Conservation (phyloP, 179 eudicot genomes). For the Beta lomatogona region DNA sequence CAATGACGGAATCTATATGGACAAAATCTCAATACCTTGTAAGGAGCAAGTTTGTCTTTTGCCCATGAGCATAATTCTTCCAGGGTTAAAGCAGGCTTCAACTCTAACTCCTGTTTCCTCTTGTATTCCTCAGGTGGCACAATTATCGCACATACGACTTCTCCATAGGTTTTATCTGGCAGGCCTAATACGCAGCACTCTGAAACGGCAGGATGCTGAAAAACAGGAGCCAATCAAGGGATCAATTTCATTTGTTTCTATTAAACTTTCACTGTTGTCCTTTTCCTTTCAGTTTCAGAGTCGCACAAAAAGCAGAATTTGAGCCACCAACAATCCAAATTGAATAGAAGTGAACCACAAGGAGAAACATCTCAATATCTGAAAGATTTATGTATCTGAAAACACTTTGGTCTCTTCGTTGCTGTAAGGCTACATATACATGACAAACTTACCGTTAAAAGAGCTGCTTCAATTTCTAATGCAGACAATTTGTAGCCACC, state of each 20-base stretch:
- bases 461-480: conserved; percentile 91
- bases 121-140: conserved; percentile 69
- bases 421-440: neutral
- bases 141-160: conserved; percentile 80
- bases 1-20: neutral
- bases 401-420: neutral
- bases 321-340: neutral
- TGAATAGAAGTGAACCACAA: neutral
- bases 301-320: neutral
- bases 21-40: conserved; percentile 58
- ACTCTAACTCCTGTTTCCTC: conserved; percentile 52
- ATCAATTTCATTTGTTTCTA: neutral
- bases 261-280: neutral
- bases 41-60: conserved; percentile 90
- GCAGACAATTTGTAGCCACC: conserved; percentile 99
- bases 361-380: neutral
- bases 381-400: neutral
- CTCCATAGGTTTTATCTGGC: conserved; percentile 83
- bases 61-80: conserved; percentile 82
- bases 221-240: conserved; percentile 10
- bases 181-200: conserved; percentile 97
- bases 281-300: neutral
- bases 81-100: conserved; percentile 71
- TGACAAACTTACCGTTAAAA: conserved; percentile 64
- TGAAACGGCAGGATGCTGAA: conserved; percentile 82